phyloP scores from a whole-genome alignment of 179 eudicot genomes.

The Amaranthus tricolor region DNA sequence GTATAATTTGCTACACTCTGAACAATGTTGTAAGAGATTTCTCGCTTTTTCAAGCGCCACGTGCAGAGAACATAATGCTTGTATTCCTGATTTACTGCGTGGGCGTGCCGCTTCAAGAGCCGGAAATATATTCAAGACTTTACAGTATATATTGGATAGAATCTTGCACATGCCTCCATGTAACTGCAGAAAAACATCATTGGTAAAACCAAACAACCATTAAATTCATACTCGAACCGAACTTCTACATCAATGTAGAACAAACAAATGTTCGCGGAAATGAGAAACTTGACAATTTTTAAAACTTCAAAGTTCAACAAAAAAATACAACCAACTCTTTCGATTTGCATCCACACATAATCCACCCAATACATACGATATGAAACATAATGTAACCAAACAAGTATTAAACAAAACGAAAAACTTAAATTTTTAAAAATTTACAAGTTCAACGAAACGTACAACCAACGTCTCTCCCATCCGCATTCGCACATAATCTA shows the following conservation, averaged over 20 bases:
- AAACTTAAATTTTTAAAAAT: not conserved
- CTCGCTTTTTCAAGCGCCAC: constrained; percentile 94
- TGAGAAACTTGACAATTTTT: too few relatives aligned
- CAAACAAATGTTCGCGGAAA: not conserved
- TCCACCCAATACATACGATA: not conserved
- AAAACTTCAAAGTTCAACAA: too few relatives aligned
- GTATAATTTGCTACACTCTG: constrained; percentile 91
- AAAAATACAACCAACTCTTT: not conserved
- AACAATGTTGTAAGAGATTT: constrained; percentile 87
- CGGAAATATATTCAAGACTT: constrained; percentile 76
- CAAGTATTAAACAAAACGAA: not conserved
- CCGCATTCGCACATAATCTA: not conserved
- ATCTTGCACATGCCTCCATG: constrained; percentile 92
- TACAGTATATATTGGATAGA: constrained; percentile 62
- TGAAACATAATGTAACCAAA: not conserved
- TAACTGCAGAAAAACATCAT: constrained; percentile 48
- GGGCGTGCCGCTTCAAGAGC: constrained; percentile 86
- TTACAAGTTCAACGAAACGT: not conserved
- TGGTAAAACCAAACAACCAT: not conserved
- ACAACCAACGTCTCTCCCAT: not conserved
- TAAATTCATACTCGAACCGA: not conserved
- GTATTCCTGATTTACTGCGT: constrained; percentile 92
- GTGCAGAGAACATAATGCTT: constrained; percentile 89
- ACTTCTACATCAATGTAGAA: not conserved
- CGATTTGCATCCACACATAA: not conserved